phyloP scores from a whole-genome alignment of 352 stramenopile species.

The Phytopythium helicoides region DNA sequence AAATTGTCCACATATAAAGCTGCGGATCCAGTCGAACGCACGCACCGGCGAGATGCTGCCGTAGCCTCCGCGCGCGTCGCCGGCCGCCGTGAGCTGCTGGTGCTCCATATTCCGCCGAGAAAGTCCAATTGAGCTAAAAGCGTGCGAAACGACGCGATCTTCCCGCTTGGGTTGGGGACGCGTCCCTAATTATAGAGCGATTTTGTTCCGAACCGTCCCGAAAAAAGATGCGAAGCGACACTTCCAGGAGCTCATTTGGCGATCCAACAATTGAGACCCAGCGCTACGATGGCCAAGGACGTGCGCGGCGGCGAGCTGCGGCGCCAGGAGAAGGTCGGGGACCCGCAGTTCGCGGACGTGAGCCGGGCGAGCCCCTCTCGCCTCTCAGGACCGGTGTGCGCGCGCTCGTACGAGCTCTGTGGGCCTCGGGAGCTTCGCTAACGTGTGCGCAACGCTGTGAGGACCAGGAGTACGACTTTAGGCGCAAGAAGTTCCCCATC shows the following conservation, averaged over 20 bases:
- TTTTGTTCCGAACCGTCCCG: too few relatives aligned
- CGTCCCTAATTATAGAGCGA: too few relatives aligned
- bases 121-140: too few relatives aligned
- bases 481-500: constrained; percentile 61
- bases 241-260: neutral
- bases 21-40: too few relatives aligned
- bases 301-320: constrained; percentile 30
- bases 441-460: neutral
- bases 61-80: constrained; percentile 14
- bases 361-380: constrained; percentile 30
- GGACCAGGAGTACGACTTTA: constrained; percentile 30
- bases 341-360: constrained; percentile 31
- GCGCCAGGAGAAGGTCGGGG: constrained; percentile 29
- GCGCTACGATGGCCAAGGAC: constrained; percentile 54
- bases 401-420: neutral
- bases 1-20: too few relatives aligned
- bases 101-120: too few relatives aligned
- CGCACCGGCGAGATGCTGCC: constrained; percentile 41
- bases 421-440: too few relatives aligned
- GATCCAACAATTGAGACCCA: too few relatives aligned
- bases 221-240: too few relatives aligned
- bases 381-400: constrained; percentile 23
- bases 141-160: too few relatives aligned
- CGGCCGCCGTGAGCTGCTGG: constrained; percentile 3
- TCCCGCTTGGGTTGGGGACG: too few relatives aligned